phyloP scores from a whole-genome alignment of 2,329 filamentous ascomycete species.

The Davidsoniella virescens region DNA sequence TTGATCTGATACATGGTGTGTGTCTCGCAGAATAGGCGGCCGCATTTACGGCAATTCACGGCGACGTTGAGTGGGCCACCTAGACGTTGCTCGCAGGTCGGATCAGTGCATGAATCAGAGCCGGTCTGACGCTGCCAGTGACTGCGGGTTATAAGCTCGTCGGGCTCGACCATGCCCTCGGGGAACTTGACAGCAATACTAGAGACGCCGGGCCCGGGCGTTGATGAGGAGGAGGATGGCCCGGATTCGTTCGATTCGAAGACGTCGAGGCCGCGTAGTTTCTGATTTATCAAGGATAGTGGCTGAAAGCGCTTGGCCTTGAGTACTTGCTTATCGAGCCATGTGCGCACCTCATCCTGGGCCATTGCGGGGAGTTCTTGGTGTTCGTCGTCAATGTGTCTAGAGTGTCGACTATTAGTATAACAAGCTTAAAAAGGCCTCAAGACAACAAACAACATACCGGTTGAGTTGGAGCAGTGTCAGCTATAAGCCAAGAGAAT shows the following conservation, averaged over 20 bases:
- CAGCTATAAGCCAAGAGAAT: slow-evolving; percentile 36
- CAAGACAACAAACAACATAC: slow-evolving; percentile 20
- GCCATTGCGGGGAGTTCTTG: slow-evolving; percentile 76
- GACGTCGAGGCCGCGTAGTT: slow-evolving; percentile 77
- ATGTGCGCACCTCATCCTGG: slow-evolving; percentile 90
- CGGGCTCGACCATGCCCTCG: slow-evolving; percentile 49
- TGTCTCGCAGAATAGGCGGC: slow-evolving; percentile 84
- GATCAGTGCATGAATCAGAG: slow-evolving; percentile 73
- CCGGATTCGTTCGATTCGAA: slow-evolving; percentile 77
- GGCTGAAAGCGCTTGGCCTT: slow-evolving; percentile 91
- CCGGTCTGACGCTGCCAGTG: slow-evolving; percentile 75
- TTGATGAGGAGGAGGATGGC: slow-evolving; percentile 15
- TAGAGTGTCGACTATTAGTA: slow-evolving; percentile 9
- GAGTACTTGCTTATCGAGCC: slow-evolving; percentile 88
- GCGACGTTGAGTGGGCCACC: slow-evolving; percentile 62
- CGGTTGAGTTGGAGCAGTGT: slow-evolving; percentile 85
- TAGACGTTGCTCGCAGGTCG: slow-evolving; percentile 63
- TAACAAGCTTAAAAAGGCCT: background rate
- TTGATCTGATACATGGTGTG: slow-evolving; percentile 99
- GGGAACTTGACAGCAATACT: slow-evolving; percentile 22
- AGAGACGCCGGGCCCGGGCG: slow-evolving; percentile 18
- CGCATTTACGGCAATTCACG: slow-evolving; percentile 88
- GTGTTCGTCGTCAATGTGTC: slow-evolving; percentile 70
- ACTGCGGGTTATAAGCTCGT: slow-evolving; percentile 70
- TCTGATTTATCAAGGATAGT: slow-evolving; percentile 80